Evolutionary conservation across 257 asterid species (phyloP).

Genomic region (Primulina tabacum): DNA sequence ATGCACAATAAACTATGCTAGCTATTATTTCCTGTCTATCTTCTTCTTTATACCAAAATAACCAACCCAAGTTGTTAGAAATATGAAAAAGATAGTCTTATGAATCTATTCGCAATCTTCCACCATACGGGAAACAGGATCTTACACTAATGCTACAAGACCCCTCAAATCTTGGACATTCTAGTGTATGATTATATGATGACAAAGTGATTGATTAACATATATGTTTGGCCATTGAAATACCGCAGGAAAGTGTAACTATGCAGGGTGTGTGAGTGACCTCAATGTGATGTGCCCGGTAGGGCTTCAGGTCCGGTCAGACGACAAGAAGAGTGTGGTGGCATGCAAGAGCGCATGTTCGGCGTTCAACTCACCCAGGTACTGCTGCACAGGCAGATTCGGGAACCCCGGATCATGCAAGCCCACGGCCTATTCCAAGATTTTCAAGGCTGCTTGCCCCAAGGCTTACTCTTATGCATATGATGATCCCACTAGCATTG

Average conservation of each 20-base stretch:
- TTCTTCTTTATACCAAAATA: too few relatives aligned
- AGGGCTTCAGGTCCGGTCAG: constrained; percentile 88
- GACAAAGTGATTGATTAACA: not conserved
- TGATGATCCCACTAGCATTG: constrained; percentile 91
- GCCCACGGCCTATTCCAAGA: constrained; percentile 90
- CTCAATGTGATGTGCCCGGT: constrained; percentile 86
- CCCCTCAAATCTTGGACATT: not conserved
- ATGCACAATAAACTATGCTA: not conserved
- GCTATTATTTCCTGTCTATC: not conserved
- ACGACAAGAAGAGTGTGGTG: constrained; percentile 68
- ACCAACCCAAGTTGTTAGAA: not conserved
- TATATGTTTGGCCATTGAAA: not conserved
- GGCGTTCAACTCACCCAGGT: constrained; percentile 85
- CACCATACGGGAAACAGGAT: not conserved
- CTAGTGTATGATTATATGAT: not conserved
- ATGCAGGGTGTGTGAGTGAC: constrained; percentile 89
- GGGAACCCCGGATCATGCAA: constrained; percentile 85
- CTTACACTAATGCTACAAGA: not conserved
- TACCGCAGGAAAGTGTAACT: constrained; percentile 70
- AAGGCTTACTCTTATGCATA: constrained; percentile 94
- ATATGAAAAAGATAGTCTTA: not conserved
- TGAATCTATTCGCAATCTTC: not conserved
- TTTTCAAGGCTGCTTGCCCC: constrained; percentile 89
- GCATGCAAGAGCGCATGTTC: constrained; percentile 91
- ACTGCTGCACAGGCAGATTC: constrained; percentile 88